Evolutionary conservation across 139 green algal species (phyloP), one percentile per base, ranked within the genome.

Genomic region (Penium margaritaceum): DNA sequence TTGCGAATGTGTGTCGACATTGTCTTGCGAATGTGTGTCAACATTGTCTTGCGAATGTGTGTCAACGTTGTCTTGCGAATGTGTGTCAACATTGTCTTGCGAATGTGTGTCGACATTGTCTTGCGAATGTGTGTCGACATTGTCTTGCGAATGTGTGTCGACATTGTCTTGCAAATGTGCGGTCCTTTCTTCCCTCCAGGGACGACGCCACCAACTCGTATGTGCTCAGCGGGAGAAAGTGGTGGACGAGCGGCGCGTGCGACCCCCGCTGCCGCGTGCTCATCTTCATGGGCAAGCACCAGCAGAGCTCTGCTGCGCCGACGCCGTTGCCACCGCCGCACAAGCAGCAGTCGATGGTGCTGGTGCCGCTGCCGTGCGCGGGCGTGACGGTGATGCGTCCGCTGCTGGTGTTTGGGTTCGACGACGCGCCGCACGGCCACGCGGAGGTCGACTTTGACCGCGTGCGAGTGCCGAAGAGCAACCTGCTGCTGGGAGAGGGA

Each of bases 401-500:
- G 53, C 62, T 88, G 37, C 61, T 53, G 29, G 83, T 85, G 54
- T 96, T 91, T 75, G 94, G 94, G 0, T 97, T 86, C 58, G 91
- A 97, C 61, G 94, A 97, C 72, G 93, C 94, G 0, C 94, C 93
- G 0, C 90, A 97, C 58, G 94, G 94, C 2, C 94, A 99, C 80
- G 89, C 93, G 0, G 94, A 98, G 81, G 79, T 96, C 39, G 12
- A 73, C 1, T 96, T 96, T 68, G 63, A 90, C 6, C 33, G 85
- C 3, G 92, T 96, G 51, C 35, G 64, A 1, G 88, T 96, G 57
- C 84, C 85, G 5, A 83, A 43, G 3, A 30, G 36, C 15, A 84
- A 81, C 43, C 14, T 89, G 29, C 33, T 91, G 29, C 70, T 86
- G 9, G 91, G 91, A 1, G 88, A 95, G 78, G 94, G 94, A 0